A percentile compares a stretch with the other conserved stretches of the same genome.
Evolutionary conservation across 768 basidiomycete species (phyloP).

Genomic region (Phlegmacium glaucopus): DNA sequence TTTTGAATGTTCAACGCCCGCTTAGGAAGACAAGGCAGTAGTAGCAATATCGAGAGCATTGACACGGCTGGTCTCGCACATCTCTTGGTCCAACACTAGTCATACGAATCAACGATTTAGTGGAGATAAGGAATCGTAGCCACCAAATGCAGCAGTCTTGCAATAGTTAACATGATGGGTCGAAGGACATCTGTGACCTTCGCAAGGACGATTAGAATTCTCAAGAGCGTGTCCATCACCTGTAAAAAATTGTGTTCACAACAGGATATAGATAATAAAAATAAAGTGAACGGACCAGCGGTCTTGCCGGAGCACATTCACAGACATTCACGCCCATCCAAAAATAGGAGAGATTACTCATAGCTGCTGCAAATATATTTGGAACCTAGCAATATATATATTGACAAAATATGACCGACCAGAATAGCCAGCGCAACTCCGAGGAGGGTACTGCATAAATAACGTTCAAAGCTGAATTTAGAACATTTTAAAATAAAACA

Average conservation of each 20-base stretch:
- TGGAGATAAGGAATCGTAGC: conserved; percentile 9
- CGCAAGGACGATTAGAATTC: too few relatives aligned
- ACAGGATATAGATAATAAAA: neutral
- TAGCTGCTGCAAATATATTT: conserved; percentile 27
- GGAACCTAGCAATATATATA: conserved; percentile 19
- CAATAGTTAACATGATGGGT: conserved; percentile 34
- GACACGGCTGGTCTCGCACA: conserved; percentile 26
- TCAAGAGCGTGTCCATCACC: too few relatives aligned
- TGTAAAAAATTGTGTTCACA: too few relatives aligned
- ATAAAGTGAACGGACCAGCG: conserved; percentile 7
- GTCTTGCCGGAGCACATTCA: conserved; percentile 25
- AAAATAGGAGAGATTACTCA: conserved; percentile 28
- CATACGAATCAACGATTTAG: neutral
- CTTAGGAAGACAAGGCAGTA: conserved; percentile 30
- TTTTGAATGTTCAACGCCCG: conserved; percentile 10
- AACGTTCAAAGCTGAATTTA: neutral
- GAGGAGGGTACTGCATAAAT: neutral
- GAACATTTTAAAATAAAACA: neutral
- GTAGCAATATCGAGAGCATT: conserved; percentile 32
- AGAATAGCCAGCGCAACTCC: neutral
- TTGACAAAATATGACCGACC: neutral
- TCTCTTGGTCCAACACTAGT: conserved; percentile 22
- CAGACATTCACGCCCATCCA: conserved; percentile 26
- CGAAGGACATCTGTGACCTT: conserved; percentile 24
- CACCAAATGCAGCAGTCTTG: conserved; percentile 23